These are phyloP conservation scores for Pyrenophora seminiperda DNA, from an alignment of 2,329 filamentous ascomycete species.

Conservation along the genomic window DNA sequence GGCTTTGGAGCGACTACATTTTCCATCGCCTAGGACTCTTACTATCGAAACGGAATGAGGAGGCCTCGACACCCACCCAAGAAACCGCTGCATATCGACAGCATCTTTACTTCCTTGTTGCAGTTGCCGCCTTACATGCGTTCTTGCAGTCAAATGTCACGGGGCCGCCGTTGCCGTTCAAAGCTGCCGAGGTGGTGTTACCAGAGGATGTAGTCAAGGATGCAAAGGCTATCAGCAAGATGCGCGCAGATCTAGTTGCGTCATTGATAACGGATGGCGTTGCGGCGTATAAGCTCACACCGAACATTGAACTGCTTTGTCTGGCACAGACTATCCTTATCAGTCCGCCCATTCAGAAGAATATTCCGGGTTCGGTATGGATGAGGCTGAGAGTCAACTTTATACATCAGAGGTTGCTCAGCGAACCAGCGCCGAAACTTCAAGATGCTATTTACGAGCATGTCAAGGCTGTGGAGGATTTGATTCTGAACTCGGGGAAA, in stretches of 20 bases:
- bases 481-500: constrained; percentile 33
- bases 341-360: constrained; percentile 54
- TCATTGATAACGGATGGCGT: constrained; percentile 82
- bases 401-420: constrained; percentile 70
- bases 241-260: constrained; percentile 64
- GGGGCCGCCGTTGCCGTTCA: constrained; percentile 75
- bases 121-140: constrained; percentile 71
- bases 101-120: constrained; percentile 59
- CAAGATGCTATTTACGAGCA: constrained; percentile 66
- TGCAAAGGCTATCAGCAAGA: constrained; percentile 41
- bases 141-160: constrained; percentile 90
- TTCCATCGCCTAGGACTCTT: constrained; percentile 51
- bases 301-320: constrained; percentile 81
- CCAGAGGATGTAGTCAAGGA: constrained; percentile 53
- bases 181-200: constrained; percentile 56
- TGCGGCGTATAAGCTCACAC: constrained; percentile 81
- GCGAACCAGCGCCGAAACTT: constrained; percentile 64
- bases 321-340: constrained; percentile 69
- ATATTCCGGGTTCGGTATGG: constrained; percentile 60
- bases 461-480: constrained; percentile 60
- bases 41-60: constrained; percentile 38
- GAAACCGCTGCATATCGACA: constrained; percentile 49
- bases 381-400: constrained; percentile 73
- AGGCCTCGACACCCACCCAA: constrained; percentile 21
- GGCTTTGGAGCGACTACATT: constrained; percentile 53